phyloP scores from a whole-genome alignment of 768 basidiomycete genomes.

The Boletus tomentosulus region DNA sequence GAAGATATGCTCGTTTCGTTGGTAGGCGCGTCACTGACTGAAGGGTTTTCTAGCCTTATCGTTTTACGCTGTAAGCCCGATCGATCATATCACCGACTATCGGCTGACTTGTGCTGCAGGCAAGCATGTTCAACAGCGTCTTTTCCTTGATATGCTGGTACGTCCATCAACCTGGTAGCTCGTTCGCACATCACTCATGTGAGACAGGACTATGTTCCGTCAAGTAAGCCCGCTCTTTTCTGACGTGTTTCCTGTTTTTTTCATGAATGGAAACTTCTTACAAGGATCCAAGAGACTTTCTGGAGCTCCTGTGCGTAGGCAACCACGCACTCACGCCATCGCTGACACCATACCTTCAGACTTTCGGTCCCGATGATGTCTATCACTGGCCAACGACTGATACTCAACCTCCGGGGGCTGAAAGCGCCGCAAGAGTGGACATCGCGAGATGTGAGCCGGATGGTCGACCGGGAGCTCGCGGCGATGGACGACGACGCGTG shows the following conservation, averaged over 20 bases:
- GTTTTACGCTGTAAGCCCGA: conserved; percentile 9
- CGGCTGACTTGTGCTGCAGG: neutral
- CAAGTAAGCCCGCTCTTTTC: neutral
- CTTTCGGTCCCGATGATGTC: conserved; percentile 13
- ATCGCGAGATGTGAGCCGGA: conserved; percentile 2
- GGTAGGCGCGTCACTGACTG: neutral
- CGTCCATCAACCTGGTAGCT: neutral
- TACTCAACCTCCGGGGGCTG: conserved; percentile 16
- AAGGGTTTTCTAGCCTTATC: neutral
- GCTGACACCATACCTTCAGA: neutral
- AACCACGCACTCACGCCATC: neutral
- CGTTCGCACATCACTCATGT: neutral
- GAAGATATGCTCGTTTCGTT: neutral
- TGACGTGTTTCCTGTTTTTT: neutral
- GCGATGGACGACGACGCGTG: neutral
- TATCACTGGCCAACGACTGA: conserved; percentile 16
- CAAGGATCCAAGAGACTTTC: conserved; percentile 5
- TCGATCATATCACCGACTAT: neutral
- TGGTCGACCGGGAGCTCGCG: conserved; percentile 8
- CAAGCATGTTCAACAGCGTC: conserved; percentile 2
- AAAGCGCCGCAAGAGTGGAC: conserved; percentile 1
- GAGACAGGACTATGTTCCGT: conserved; percentile 4
- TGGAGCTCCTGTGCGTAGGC: conserved; percentile 7
- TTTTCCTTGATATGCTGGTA: conserved; percentile 10
- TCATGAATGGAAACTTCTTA: neutral